Percentiles rank a stretch among this genome's conserved stretches.
phyloP scores from a whole-genome alignment of 148 eudicot species.

The Bassia scoparia region DNA sequence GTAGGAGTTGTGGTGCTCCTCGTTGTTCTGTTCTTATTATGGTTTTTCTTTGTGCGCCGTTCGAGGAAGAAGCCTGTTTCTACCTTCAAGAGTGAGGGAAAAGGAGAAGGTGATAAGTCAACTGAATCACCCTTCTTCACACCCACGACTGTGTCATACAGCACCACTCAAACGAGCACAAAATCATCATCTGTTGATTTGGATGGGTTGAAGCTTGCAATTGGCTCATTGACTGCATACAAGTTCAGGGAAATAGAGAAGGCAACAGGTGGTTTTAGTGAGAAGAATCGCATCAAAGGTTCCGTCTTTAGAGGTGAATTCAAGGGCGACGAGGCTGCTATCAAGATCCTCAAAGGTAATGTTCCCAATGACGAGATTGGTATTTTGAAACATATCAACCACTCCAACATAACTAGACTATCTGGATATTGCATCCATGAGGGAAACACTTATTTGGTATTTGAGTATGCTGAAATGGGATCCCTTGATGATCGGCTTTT shows the following conservation, averaged over 20 bases:
- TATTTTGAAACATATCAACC: constrained; percentile 61
- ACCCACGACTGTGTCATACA: constrained; percentile 24
- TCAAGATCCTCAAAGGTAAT: constrained; percentile 65
- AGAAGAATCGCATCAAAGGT: constrained; percentile 47
- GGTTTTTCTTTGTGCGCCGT: constrained; percentile 31
- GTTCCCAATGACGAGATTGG: constrained; percentile 55
- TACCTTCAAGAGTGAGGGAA: not conserved
- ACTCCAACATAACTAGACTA: constrained; percentile 57
- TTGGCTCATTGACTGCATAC: constrained; percentile 56
- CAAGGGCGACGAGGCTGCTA: constrained; percentile 63
- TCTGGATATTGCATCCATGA: constrained; percentile 68
- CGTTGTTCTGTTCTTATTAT: constrained; percentile 21
- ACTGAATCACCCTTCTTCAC: constrained; percentile 20
- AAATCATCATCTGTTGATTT: constrained; percentile 46
- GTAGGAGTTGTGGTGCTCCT: constrained; percentile 36
- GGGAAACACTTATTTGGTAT: constrained; percentile 70
- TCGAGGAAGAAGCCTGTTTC: constrained; percentile 23
- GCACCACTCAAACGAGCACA: constrained; percentile 15
- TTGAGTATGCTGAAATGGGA: constrained; percentile 67
- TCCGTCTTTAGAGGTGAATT: constrained; percentile 55
- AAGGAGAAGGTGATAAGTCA: constrained; percentile 5
- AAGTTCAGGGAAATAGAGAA: constrained; percentile 47
- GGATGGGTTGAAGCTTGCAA: constrained; percentile 45
- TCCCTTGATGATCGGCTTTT: constrained; percentile 52
- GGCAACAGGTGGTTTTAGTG: constrained; percentile 54